Evolutionary conservation across 768 basidiomycete genomes (phyloP).

Genomic region (Sistotremastrum suecicum): DNA sequence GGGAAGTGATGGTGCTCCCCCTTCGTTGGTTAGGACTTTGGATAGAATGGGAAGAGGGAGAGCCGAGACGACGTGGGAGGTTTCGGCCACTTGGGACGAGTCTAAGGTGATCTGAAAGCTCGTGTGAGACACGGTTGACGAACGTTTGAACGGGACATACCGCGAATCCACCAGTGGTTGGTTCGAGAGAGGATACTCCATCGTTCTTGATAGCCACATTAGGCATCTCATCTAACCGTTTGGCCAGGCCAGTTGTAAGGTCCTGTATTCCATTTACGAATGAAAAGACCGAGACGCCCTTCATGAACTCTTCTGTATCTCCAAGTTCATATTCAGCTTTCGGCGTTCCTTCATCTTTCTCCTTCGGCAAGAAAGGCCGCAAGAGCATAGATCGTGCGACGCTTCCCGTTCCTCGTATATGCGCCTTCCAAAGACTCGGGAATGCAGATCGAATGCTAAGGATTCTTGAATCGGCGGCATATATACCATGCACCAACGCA

Average conservation of each 20-base stretch:
- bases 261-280: conserved; percentile 64
- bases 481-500: conserved; percentile 33
- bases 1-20: conserved; percentile 27
- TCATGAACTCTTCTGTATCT: conserved; percentile 31
- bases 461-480: conserved; percentile 62
- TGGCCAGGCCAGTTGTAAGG: conserved; percentile 43
- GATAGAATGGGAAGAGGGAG: conserved; percentile 48
- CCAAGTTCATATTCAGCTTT: conserved; percentile 33
- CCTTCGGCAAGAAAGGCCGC: conserved; percentile 2
- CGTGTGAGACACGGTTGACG: neutral
- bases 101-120: conserved; percentile 19
- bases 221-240: conserved; percentile 25
- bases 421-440: conserved; percentile 34
- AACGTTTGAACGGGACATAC: conserved; percentile 17
- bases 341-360: conserved; percentile 5
- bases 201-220: conserved; percentile 48
- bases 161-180: conserved; percentile 26
- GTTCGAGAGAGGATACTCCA: conserved; percentile 21
- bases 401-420: conserved; percentile 27
- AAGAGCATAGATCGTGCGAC: conserved; percentile 5
- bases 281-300: conserved; percentile 62
- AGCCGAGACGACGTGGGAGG: conserved; percentile 66
- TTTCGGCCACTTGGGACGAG: conserved; percentile 20
- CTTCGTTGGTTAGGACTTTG: conserved; percentile 22
- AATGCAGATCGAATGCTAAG: conserved; percentile 84